Evolutionary conservation across 331 rosid genomes (phyloP).

Genomic region (Acacia concinna): DNA sequence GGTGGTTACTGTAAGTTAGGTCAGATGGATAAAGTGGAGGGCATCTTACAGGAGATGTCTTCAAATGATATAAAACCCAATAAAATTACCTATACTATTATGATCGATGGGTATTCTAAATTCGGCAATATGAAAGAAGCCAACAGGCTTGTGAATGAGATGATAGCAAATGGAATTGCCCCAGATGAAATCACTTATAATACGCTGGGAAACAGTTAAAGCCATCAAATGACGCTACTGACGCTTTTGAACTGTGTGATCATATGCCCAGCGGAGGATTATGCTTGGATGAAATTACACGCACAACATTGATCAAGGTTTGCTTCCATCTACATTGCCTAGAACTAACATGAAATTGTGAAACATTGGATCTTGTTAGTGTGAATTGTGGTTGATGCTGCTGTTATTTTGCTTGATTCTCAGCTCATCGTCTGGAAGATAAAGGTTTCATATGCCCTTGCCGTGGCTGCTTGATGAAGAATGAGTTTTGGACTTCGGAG

Average conservation of each 20-base stretch:
- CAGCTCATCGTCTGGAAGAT: constrained; percentile 23
- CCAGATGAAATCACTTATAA: constrained; percentile 70
- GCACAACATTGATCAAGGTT: constrained; percentile 45
- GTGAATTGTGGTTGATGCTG: constrained; percentile 18
- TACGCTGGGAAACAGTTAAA: constrained; percentile 53
- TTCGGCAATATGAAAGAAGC: constrained; percentile 70
- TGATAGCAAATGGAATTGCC: constrained; percentile 58
- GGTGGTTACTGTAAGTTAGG: constrained; percentile 76
- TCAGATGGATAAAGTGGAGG: constrained; percentile 59
- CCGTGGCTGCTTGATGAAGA: constrained; percentile 29
- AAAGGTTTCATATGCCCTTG: constrained; percentile 18
- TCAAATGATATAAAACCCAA: constrained; percentile 51
- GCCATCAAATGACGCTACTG: constrained; percentile 50
- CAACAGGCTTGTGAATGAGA: constrained; percentile 50
- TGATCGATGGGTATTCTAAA: constrained; percentile 71
- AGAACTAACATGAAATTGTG: constrained; percentile 38
- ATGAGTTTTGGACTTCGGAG: constrained; percentile 33
- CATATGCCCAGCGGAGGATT: constrained; percentile 43
- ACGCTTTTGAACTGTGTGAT: constrained; percentile 46
- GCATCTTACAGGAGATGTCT: constrained; percentile 56
- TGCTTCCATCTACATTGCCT: constrained; percentile 38
- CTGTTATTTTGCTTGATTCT: constrained; percentile 24
- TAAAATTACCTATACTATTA: constrained; percentile 66
- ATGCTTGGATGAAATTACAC: constrained; percentile 50
- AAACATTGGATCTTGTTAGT: constrained; percentile 26